phyloP scores from a whole-genome alignment of 148 eudicot species.

The Camellia sinensis region DNA sequence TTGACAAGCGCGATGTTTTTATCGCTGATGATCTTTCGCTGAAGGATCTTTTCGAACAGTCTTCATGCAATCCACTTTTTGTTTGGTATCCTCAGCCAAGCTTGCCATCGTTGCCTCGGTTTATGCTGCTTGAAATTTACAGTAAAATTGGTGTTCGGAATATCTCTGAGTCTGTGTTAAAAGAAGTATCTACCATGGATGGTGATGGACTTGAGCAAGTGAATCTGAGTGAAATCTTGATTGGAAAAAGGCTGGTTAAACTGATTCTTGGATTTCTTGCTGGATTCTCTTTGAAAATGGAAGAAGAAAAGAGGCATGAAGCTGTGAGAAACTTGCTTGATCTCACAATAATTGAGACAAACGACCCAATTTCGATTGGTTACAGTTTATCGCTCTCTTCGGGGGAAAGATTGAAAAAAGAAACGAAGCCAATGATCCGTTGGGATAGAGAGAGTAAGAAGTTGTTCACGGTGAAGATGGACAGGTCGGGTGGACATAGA shows the following conservation, averaged over 20 bases:
- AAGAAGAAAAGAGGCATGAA: conserved; percentile 40
- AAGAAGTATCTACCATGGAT: conserved; percentile 17
- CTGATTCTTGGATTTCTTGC: conserved; percentile 55
- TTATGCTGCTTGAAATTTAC: conserved; percentile 43
- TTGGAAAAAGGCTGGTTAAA: conserved; percentile 41
- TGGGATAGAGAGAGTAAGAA: conserved; percentile 47
- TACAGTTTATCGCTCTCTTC: conserved; percentile 41
- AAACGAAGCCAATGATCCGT: conserved; percentile 36
- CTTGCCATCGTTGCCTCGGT: conserved; percentile 25
- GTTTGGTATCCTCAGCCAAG: conserved; percentile 57
- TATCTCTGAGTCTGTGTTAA: conserved; percentile 42
- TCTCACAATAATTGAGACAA: conserved; percentile 32
- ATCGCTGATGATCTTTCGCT: conserved; percentile 60
- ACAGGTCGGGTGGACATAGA: conserved; percentile 27
- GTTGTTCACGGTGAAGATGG: conserved; percentile 39
- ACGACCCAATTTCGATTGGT: conserved; percentile 27
- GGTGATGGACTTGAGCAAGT: conserved; percentile 20
- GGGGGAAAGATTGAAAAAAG: conserved; percentile 34
- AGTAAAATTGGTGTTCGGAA: conserved; percentile 47
- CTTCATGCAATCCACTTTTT: conserved; percentile 35
- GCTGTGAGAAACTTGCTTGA: conserved; percentile 31
- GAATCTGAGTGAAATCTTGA: conserved; percentile 27
- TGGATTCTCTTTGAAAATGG: conserved; percentile 33
- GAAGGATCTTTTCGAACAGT: conserved; percentile 42
- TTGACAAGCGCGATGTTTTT: conserved; percentile 45